phyloP scores from a whole-genome alignment of 257 asterid genomes.

The Agastache rugosa region DNA sequence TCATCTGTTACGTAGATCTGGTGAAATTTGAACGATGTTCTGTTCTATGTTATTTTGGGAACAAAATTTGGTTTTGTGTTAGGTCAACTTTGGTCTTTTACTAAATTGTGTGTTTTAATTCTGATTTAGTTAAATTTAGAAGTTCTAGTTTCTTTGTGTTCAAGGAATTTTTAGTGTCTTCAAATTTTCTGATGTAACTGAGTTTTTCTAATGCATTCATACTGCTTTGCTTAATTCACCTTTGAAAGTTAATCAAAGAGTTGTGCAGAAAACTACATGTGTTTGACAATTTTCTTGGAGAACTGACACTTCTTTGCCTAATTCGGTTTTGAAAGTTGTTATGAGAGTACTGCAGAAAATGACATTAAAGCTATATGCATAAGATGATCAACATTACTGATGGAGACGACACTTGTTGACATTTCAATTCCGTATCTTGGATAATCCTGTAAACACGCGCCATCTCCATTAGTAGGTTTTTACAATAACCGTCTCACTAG shows the following conservation, averaged over 20 bases:
- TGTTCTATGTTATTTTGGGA: not conserved
- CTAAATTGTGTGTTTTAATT: not conserved
- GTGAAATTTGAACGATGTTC: not conserved
- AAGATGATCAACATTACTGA: not conserved
- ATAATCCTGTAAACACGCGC: not conserved
- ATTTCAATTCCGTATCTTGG: not conserved
- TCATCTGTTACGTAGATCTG: slow-evolving; percentile 37
- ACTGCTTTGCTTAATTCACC: not conserved
- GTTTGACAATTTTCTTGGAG: not conserved
- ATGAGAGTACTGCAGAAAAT: not conserved
- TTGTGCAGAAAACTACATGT: not conserved
- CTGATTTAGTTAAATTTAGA: no score
- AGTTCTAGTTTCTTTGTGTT: not conserved
- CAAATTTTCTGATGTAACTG: not conserved
- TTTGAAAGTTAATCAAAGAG: not conserved
- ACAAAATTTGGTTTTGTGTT: not conserved
- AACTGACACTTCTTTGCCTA: not conserved
- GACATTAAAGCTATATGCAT: not conserved
- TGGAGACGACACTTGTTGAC: slow-evolving; percentile 17
- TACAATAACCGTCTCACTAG: not conserved
- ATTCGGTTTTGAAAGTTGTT: not conserved
- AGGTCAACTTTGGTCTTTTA: not conserved
- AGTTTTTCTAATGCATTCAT: not conserved
- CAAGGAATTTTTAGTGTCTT: no score
- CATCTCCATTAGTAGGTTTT: slow-evolving; percentile 4